A percentile compares a stretch with the other conserved stretches of the same genome.
Evolutionary conservation across 75 land plant genomes (phyloP).

Genomic region (Sequoiadendron giganteum): DNA sequence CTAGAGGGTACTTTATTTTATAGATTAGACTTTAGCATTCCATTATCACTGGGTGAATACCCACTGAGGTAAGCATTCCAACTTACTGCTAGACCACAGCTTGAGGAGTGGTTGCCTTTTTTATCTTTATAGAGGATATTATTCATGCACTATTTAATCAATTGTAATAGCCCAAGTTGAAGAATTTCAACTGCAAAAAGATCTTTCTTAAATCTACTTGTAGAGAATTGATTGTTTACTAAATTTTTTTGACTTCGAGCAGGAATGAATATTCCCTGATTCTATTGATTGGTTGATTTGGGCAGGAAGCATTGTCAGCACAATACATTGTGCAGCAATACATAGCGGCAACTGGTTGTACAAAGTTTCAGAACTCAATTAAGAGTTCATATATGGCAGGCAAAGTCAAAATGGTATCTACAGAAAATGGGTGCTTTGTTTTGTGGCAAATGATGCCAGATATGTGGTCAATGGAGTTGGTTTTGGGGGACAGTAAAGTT

Average conservation of each 20-base stretch:
- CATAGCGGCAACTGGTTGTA: conserved; percentile 81
- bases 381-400: conserved; percentile 71
- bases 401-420: conserved; percentile 46
- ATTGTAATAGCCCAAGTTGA: neutral
- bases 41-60: neutral
- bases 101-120: neutral
- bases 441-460: conserved; percentile 83
- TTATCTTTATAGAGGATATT: neutral
- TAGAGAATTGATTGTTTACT: neutral
- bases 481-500: conserved; percentile 66
- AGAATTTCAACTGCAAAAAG: neutral
- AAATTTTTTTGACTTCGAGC: neutral
- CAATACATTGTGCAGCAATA: conserved; percentile 90
- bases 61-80: neutral
- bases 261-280: neutral
- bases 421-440: conserved; percentile 68
- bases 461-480: conserved; percentile 73
- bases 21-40: neutral
- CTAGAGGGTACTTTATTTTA: neutral
- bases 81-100: neutral
- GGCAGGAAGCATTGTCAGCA: conserved; percentile 78
- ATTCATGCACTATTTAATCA: neutral
- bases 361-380: conserved; percentile 41
- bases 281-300: neutral
- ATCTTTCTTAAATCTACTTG: neutral